Conservation (phyloP, 2,329 filamentous ascomycete species). For the Fusarium tjaetaba region DNA sequence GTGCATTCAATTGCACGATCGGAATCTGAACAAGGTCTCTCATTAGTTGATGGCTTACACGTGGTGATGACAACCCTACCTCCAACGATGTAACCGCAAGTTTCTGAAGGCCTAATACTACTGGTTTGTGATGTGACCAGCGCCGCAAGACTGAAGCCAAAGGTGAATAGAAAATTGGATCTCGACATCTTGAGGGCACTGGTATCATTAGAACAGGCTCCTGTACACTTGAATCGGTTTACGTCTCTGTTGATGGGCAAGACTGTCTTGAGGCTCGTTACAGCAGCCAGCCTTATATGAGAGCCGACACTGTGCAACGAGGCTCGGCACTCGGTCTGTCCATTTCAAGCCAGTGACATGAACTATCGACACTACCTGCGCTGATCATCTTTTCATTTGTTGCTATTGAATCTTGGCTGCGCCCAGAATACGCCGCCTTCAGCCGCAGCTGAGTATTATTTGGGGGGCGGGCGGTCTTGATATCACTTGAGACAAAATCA, state of each 20-base stretch:
- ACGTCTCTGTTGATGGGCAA: background rate
- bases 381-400: background rate
- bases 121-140: background rate
- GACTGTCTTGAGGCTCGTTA: background rate
- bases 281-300: background rate
- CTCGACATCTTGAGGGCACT: background rate
- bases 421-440: background rate
- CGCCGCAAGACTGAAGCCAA: background rate
- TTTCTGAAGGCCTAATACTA: background rate
- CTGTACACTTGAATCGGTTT: background rate
- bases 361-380: background rate
- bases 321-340: background rate
- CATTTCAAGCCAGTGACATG: background rate
- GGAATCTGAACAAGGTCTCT: background rate
- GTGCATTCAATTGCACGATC: background rate
- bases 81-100: slow-evolving; percentile 10
- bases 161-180: background rate
- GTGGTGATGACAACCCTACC: background rate
- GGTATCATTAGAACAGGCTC: background rate
- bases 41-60: background rate
- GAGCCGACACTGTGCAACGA: background rate
- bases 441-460: background rate
- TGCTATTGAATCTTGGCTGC: background rate
- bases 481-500: background rate
- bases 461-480: background rate